Evolutionary conservation across 352 stramenopile species (phyloP).

Genomic region (Blastocystis sp.): DNA sequence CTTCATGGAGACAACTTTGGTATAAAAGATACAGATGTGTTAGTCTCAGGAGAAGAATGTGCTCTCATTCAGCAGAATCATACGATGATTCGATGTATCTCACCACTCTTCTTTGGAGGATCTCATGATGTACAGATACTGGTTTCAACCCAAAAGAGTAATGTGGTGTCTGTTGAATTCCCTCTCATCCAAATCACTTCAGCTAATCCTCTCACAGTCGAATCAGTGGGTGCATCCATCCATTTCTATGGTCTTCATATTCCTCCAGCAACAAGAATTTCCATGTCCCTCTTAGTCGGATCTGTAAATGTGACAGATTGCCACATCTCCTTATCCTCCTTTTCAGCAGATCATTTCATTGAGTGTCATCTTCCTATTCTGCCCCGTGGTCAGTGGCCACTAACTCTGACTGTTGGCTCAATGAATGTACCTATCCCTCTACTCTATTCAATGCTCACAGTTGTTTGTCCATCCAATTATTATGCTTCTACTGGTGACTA

Average conservation of each 20-base stretch:
- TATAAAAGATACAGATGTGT: neutral
- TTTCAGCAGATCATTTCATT: neutral
- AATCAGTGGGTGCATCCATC: neutral
- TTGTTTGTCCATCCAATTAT: neutral
- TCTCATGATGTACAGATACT: neutral
- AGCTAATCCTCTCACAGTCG: neutral
- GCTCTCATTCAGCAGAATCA: slow-evolving; percentile 13
- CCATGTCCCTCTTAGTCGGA: neutral
- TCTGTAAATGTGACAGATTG: neutral
- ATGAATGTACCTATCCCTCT: neutral
- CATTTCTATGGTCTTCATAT: neutral
- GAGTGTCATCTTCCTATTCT: slow-evolving; percentile 16
- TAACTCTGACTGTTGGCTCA: neutral
- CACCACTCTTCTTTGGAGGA: slow-evolving; percentile 12
- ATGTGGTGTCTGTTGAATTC: neutral
- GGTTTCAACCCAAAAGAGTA: neutral
- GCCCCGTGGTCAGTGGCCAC: neutral
- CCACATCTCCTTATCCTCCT: neutral
- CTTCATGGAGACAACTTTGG: neutral
- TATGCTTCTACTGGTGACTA: neutral
- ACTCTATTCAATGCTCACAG: neutral
- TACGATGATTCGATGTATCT: neutral
- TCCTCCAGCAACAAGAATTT: neutral
- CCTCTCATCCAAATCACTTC: neutral
- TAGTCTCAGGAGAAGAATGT: slow-evolving; percentile 9